phyloP scores from a whole-genome alignment of 345 rosid genomes.

The Excoecaria agallocha region DNA sequence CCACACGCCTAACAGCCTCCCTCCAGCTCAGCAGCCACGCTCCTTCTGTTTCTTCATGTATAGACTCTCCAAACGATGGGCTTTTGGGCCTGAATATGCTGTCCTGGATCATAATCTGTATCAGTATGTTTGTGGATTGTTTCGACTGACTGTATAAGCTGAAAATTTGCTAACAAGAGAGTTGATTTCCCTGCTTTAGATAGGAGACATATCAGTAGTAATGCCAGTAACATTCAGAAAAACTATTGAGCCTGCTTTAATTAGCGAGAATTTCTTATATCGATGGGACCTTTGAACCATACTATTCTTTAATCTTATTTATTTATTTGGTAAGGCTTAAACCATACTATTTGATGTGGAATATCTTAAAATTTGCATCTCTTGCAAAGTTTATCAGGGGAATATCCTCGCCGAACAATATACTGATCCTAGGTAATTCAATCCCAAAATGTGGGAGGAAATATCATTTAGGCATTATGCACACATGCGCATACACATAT shows the following conservation, averaged over 20 bases:
- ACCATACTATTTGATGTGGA: too few species aligned
- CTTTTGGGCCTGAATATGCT: too few species aligned
- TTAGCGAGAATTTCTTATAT: not conserved
- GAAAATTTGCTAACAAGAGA: not conserved
- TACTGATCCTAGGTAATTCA: not conserved
- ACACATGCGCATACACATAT: not conserved
- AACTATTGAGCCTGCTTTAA: not conserved
- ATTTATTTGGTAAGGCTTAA: too few species aligned
- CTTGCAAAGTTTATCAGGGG: too few species aligned
- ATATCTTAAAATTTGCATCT: too few species aligned
- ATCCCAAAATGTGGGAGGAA: not conserved
- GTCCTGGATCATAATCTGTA: too few species aligned
- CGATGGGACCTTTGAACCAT: too few species aligned
- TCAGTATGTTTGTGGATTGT: slow-evolving; percentile 1
- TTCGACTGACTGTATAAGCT: not conserved
- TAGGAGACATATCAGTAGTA: not conserved
- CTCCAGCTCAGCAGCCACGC: too few species aligned
- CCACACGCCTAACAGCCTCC: too few species aligned
- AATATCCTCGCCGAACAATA: not conserved
- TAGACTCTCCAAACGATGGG: slow-evolving; percentile 7
- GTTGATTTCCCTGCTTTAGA: not conserved
- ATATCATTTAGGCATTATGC: not conserved
- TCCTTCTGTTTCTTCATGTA: too few species aligned
- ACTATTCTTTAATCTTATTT: too few species aligned
- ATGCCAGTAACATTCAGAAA: not conserved